A percentile compares a stretch with the other conserved stretches of the same genome.
These are phyloP conservation scores for Fimicolochytrium jonesii DNA, from an alignment of 192 early-diverging fungal genomes.

Conservation along the genomic window DNA sequence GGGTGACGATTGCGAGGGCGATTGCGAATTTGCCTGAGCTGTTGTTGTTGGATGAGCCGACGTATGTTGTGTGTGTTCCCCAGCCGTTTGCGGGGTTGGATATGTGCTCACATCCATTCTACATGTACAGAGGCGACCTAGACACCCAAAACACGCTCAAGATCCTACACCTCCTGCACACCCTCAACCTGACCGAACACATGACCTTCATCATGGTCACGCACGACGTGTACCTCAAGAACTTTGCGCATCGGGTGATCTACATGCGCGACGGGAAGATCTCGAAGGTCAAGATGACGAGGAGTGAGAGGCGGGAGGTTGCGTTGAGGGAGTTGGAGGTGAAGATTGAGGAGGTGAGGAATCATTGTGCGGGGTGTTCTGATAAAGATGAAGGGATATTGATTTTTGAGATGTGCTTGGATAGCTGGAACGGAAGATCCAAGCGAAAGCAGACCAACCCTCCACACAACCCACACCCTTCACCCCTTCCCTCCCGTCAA, in stretches of 20 bases:
- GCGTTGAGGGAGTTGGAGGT: constrained; percentile 10
- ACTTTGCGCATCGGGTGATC: constrained; percentile 26
- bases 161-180: constrained; percentile 24
- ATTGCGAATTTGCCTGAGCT: constrained; percentile 47
- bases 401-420: not conserved
- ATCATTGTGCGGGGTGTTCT: too few relatives aligned
- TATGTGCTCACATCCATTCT: too few relatives aligned
- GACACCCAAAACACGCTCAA: constrained; percentile 26
- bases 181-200: constrained; percentile 17
- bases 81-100: too few relatives aligned
- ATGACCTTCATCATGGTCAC: constrained; percentile 38
- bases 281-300: constrained; percentile 5
- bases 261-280: constrained; percentile 37
- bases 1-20: constrained; percentile 48
- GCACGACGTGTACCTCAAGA: constrained; percentile 32
- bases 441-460: not conserved
- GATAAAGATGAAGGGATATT: too few relatives aligned
- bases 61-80: not conserved
- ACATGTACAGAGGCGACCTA: constrained; percentile 22
- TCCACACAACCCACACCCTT: not conserved
- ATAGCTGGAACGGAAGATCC: not conserved
- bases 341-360: not conserved
- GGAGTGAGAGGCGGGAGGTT: not conserved
- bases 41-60: constrained; percentile 36
- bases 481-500: too few relatives aligned